Percentiles rank a stretch among this genome's conserved stretches.
These are phyloP conservation scores for Pyronema domesticum DNA, from an alignment of 495 filamentous ascomycete genomes.

Conservation along the genomic window DNA sequence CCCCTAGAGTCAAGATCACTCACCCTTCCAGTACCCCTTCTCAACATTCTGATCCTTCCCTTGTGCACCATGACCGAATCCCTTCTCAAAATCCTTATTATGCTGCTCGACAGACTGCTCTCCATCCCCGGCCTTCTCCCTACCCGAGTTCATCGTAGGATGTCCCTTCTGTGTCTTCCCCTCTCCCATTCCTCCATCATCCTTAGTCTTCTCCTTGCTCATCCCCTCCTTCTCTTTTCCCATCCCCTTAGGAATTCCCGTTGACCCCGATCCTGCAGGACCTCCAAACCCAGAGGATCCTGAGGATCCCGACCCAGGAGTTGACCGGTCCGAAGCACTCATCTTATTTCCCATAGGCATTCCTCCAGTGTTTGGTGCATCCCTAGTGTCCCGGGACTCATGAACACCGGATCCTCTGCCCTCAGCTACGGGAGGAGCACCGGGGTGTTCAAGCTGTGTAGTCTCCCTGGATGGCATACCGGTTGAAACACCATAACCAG, in stretches of 20 bases:
- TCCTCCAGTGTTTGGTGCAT: no score
- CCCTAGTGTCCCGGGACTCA: conserved; percentile 3
- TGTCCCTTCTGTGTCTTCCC: background rate
- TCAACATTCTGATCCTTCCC: conserved; percentile 13
- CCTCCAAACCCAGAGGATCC: background rate
- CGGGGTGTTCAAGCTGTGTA: conserved; percentile 11
- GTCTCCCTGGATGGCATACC: conserved; percentile 7
- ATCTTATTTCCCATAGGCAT: no score
- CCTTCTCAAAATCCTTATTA: conserved; percentile 14
- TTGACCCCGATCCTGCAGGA: background rate
- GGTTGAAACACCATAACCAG: conserved; percentile 1
- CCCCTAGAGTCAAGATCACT: background rate
- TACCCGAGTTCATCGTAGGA: background rate
- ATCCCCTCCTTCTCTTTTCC: background rate
- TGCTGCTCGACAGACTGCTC: conserved; percentile 4
- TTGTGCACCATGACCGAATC: conserved; percentile 5
- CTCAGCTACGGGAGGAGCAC: conserved; percentile 13
- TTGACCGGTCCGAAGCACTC: no score
- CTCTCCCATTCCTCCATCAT: background rate
- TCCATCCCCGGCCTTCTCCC: background rate
- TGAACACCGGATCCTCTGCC: conserved; percentile 10
- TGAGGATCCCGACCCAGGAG: background rate
- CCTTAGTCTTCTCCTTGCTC: background rate
- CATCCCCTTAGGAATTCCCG: background rate
- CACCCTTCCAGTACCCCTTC: conserved; percentile 16